Percentiles rank a stretch among this genome's conserved stretches.
Evolutionary conservation across 148 eudicot genomes (phyloP).

Genomic region (Hydrangea macrophylla): DNA sequence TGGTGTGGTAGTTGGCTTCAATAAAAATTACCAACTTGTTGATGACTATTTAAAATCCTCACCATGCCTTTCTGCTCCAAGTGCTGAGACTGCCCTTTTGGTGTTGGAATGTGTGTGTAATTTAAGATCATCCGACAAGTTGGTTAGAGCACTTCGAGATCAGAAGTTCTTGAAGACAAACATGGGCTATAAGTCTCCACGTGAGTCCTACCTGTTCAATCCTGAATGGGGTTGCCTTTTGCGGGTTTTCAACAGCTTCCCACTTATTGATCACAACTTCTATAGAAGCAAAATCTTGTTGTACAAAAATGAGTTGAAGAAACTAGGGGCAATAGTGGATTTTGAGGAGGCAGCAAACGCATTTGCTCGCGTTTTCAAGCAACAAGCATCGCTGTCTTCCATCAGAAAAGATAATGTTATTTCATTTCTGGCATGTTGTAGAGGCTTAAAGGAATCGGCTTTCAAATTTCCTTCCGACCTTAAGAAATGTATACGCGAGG

Average conservation of each 20-base stretch:
- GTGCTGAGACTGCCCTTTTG: conserved; percentile 30
- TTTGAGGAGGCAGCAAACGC: conserved; percentile 35
- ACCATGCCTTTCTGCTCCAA: conserved; percentile 11
- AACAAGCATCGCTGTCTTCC: conserved; percentile 28
- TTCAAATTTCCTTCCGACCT: conserved; percentile 28
- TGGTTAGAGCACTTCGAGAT: conserved; percentile 29
- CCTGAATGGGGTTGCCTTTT: conserved; percentile 57
- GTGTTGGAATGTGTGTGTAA: conserved; percentile 37
- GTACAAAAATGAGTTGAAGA: conserved; percentile 30
- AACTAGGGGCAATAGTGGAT: conserved; percentile 50
- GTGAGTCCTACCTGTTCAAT: conserved; percentile 40
- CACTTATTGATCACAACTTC: conserved; percentile 41
- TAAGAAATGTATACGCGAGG: conserved; percentile 28
- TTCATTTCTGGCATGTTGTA: conserved; percentile 36
- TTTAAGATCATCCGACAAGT: conserved; percentile 17
- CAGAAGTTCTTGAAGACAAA: conserved; percentile 45
- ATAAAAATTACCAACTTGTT: conserved; percentile 33
- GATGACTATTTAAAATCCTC: conserved; percentile 38
- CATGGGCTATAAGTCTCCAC: conserved; percentile 40
- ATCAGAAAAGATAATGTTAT: conserved; percentile 32
- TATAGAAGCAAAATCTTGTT: conserved; percentile 32
- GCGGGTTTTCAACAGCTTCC: conserved; percentile 42
- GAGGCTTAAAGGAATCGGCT: conserved; percentile 17
- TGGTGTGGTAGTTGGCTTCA: conserved; percentile 38
- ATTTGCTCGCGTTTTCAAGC: conserved; percentile 39